phyloP scores from a whole-genome alignment of 2,329 filamentous ascomycete genomes.

The Pyrenophora graminea region DNA sequence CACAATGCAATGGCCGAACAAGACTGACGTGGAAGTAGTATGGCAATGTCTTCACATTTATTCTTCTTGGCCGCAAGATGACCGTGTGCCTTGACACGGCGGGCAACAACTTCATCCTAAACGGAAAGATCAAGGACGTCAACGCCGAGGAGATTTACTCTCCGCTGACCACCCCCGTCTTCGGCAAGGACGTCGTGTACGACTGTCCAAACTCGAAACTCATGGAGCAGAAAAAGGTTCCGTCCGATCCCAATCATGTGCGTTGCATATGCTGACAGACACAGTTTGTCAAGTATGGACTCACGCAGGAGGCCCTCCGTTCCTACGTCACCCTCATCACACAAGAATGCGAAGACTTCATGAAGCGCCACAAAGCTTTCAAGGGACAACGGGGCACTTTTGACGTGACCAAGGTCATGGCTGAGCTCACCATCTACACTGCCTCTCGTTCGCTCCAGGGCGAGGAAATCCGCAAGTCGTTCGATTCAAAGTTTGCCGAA shows the following conservation, averaged over 20 bases:
- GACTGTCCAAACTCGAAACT: constrained; percentile 89
- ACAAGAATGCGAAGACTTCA: constrained; percentile 72
- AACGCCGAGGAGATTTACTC: constrained; percentile 90
- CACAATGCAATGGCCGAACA: constrained; percentile 4
- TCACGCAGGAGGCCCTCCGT: constrained; percentile 74
- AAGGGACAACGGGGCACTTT: constrained; percentile 69
- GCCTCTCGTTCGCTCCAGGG: constrained; percentile 85
- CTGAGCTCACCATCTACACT: constrained; percentile 88
- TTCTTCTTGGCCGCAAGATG: constrained; percentile 85
- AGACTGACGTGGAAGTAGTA: constrained; percentile 59
- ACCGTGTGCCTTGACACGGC: constrained; percentile 81
- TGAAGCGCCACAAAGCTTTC: constrained; percentile 69
- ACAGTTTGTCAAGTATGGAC: constrained; percentile 79
- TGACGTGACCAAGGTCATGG: constrained; percentile 75
- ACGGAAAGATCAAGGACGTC: constrained; percentile 87
- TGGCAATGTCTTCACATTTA: constrained; percentile 87
- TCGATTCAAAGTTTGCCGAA: constrained; percentile 78
- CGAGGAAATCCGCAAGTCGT: constrained; percentile 77
- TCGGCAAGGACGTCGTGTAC: constrained; percentile 85
- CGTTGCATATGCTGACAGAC: constrained; percentile 9
- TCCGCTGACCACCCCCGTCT: constrained; percentile 71
- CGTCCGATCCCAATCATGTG: constrained; percentile 6
- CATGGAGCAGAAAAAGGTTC: constrained; percentile 94
- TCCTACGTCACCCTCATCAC: constrained; percentile 80
- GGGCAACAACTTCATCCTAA: constrained; percentile 89